Evolutionary conservation across 805 yeast genomes (phyloP).

Genomic region (Starmerella khaoyaiensis): DNA sequence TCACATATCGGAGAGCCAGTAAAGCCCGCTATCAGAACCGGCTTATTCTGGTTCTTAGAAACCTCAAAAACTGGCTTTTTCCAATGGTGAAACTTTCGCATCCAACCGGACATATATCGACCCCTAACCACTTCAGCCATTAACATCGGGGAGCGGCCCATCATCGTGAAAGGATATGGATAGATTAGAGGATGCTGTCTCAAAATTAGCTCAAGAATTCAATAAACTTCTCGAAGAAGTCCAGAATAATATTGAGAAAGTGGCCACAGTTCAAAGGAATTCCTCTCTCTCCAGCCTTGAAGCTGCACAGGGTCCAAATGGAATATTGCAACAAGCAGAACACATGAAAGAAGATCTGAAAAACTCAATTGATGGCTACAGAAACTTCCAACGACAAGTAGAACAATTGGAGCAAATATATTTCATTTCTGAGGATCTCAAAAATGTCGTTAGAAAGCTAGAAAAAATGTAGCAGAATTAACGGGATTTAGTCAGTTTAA

Average conservation of each 20-base stretch:
- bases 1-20: conserved; percentile 32
- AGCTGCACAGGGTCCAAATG: conserved; percentile 8
- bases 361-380: conserved; percentile 4
- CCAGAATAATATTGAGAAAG: conserved; percentile 3
- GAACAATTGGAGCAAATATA: conserved; percentile 17
- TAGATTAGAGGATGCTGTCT: too few relatives aligned
- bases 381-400: conserved; percentile 6
- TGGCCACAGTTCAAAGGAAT: conserved; percentile 8
- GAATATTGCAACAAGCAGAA: conserved; percentile 13
- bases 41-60: conserved; percentile 26
- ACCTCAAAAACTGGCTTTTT: conserved; percentile 23
- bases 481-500: not conserved
- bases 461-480: not conserved
- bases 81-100: too few relatives aligned
- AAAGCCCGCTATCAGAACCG: conserved; percentile 30
- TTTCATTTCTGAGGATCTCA: conserved; percentile 16
- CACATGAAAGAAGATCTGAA: conserved; percentile 4
- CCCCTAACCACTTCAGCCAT: too few relatives aligned
- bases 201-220: conserved; percentile 13
- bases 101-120: too few relatives aligned
- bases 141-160: too few relatives aligned
- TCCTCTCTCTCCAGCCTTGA: conserved; percentile 10
- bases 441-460: conserved; percentile 9
- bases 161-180: too few relatives aligned
- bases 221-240: conserved; percentile 3